These are phyloP conservation scores for Rosa rugosa DNA, from an alignment of 306 rosid genomes.

Conservation along the genomic window DNA sequence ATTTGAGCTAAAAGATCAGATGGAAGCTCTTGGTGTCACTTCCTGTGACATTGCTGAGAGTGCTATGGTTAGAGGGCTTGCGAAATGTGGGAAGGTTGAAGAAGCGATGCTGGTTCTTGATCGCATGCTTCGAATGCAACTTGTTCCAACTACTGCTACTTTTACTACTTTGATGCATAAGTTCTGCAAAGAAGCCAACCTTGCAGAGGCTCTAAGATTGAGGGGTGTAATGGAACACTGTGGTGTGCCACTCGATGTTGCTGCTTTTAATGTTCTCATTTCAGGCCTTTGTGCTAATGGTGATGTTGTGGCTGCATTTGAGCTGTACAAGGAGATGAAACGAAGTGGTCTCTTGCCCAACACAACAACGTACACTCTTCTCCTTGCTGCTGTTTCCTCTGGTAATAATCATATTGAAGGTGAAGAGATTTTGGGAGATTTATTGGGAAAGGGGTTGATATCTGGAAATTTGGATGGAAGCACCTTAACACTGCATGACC, in stretches of 20 bases:
- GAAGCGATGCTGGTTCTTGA: conserved; percentile 53
- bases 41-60: conserved; percentile 60
- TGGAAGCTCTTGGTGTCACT: conserved; percentile 51
- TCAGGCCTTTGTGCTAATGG: conserved; percentile 66
- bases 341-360: conserved; percentile 59
- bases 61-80: conserved; percentile 72
- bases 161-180: conserved; percentile 75
- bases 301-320: conserved; percentile 55
- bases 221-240: conserved; percentile 53
- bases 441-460: conserved; percentile 52
- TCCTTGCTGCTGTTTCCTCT: conserved; percentile 42
- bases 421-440: conserved; percentile 53
- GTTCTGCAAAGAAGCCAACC: conserved; percentile 53
- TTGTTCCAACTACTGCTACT: conserved; percentile 66
- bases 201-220: conserved; percentile 54
- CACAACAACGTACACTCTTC: conserved; percentile 49
- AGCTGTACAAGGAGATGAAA: conserved; percentile 71
- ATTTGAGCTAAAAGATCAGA: conserved; percentile 56
- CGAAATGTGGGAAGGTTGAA: conserved; percentile 54
- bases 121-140: conserved; percentile 45
- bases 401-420: conserved; percentile 37
- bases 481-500: conserved; percentile 30
- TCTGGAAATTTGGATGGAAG: conserved; percentile 37
- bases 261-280: conserved; percentile 63
- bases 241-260: conserved; percentile 60